phyloP scores from a whole-genome alignment of 225 moss, liverwort and hornwort genomes.

The Thuidium tamariscinum region DNA sequence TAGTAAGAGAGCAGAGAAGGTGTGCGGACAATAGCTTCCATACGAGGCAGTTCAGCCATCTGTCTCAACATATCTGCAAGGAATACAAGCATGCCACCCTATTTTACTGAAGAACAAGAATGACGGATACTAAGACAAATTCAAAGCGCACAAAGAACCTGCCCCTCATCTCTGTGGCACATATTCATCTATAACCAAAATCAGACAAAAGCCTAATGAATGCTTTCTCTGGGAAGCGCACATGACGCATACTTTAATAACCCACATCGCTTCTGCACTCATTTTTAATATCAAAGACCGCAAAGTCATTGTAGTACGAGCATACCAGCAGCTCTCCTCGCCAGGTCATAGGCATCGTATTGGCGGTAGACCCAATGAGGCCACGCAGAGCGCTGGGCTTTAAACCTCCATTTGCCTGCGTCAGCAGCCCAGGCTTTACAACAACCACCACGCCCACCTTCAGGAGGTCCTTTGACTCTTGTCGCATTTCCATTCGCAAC shows the following conservation, averaged over 20 bases:
- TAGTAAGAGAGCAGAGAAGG: conserved; percentile 76
- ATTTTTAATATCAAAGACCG: background rate
- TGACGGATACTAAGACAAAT: background rate
- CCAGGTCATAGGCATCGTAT: conserved; percentile 88
- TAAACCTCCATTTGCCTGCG: conserved; percentile 61
- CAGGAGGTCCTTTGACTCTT: conserved; percentile 31
- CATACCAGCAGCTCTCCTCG: conserved; percentile 89
- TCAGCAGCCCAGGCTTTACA: conserved; percentile 89
- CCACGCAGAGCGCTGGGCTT: conserved; percentile 82
- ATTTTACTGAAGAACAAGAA: background rate
- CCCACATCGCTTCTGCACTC: background rate
- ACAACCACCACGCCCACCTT: conserved; percentile 81
- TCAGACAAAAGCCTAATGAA: background rate
- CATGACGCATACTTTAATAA: background rate
- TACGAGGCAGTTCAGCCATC: conserved; percentile 80
- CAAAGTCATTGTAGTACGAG: background rate
- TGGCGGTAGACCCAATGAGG: conserved; percentile 98
- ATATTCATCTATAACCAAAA: background rate
- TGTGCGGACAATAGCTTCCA: conserved; percentile 68
- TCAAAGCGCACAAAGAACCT: background rate
- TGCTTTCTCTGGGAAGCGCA: background rate
- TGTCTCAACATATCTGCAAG: conserved; percentile 82
- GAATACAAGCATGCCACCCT: background rate
- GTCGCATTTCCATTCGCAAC: conserved; percentile 9
- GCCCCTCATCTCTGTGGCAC: background rate